Base-by-base conservation (phyloP, 208 protist genomes). In the Leishmania arabica region DNA sequence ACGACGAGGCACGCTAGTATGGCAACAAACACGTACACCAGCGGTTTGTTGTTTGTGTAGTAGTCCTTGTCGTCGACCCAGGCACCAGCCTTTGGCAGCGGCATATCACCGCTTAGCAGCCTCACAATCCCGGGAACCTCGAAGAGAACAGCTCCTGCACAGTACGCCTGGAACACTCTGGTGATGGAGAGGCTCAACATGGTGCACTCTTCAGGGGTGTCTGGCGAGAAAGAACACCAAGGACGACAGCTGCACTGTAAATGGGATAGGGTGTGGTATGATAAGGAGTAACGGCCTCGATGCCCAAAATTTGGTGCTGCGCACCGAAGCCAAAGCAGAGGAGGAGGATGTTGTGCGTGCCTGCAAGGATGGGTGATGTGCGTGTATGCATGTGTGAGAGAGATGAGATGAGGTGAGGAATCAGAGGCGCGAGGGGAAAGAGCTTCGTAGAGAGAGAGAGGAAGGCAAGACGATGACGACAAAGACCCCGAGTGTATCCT, bases 21-120 rank as follows among this genome's bases (percentile, higher is more conserved):
- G 66, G 79, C 77, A 5, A 77, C 73, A 74, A 92, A 95, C 31
- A 89, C 75, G 42, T 77, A 87, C 37, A 80, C 76, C 15, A 92
- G 79, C 1, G 86, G 71, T 40, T 54, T 65, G 75, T 87, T 91
- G 4, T 74, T 78, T 56, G 42, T 82, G 64, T 85, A 80, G 75
- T 64, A 79, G n/a, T 73, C 40, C 54, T 82, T 78, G 31, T 85
- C 71, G 54, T 91, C 90, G 64, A 93, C 91, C 90, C 90, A 93
- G 73, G 84, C 82, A 6, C 88, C 84, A 1, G 80, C 84, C 45
- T 88, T 78, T 31, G 70, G 68, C 51, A 90, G 70, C 1, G 27
- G 70, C 27, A 72, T 71, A 21, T 80, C 31, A 3, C 81, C 84
- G 15, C 66, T 49, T 53, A 90, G 40, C 4, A 92, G 85, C 40